phyloP scores from a whole-genome alignment of 371 early-diverging fungal genomes.

The Mortierella sp. region DNA sequence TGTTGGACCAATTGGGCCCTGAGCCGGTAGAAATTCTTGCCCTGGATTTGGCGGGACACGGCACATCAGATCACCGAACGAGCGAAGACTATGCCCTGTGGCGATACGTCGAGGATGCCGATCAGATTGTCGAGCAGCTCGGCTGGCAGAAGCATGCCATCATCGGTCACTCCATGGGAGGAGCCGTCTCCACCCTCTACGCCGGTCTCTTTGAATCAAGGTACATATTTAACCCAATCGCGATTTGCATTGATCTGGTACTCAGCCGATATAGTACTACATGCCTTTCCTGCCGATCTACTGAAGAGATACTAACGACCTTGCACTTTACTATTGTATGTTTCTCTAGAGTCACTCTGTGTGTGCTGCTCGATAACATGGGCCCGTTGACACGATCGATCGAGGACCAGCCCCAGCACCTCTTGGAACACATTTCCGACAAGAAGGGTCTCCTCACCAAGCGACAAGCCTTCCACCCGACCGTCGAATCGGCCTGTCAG shows the following conservation, averaged over 20 bases:
- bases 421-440: conserved; percentile 42
- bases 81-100: conserved; percentile 52
- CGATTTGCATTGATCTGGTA: no score
- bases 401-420: conserved; percentile 44
- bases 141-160: conserved; percentile 54
- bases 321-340: not conserved
- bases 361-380: conserved; percentile 48
- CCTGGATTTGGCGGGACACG: conserved; percentile 53
- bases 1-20: conserved; percentile 45
- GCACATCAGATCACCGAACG: conserved; percentile 41
- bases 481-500: conserved; percentile 37
- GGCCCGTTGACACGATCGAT: conserved; percentile 41
- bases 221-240: no score
- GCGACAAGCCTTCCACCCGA: conserved; percentile 35
- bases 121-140: conserved; percentile 50
- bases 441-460: conserved; percentile 35
- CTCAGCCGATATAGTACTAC: not conserved
- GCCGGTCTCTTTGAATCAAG: conserved; percentile 38
- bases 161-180: conserved; percentile 55
- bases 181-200: conserved; percentile 41
- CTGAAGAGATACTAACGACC: not conserved
- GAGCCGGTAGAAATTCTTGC: conserved; percentile 54
- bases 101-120: conserved; percentile 51
- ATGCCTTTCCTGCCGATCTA: not conserved
- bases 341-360: conserved; percentile 22